These are phyloP conservation scores for Astrothelium macrocarpum DNA, from an alignment of 495 filamentous ascomycete genomes.

Conservation along the genomic window DNA sequence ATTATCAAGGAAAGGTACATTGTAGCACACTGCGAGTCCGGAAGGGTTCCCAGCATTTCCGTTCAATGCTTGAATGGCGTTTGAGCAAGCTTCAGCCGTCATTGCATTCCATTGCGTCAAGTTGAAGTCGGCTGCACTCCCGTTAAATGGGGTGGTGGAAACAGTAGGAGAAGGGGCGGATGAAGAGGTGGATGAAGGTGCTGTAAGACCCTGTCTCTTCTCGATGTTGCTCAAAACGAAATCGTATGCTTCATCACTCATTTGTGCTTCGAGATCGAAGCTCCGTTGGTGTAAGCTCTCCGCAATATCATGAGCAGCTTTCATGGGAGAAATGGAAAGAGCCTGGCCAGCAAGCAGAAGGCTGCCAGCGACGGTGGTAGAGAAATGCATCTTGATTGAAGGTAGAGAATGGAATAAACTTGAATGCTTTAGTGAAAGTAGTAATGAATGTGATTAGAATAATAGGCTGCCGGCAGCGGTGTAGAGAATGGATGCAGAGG, in stretches of 20 bases:
- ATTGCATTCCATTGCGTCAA: conserved; percentile 40
- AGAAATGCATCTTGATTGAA: not conserved
- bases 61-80: conserved; percentile 37
- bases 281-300: not conserved
- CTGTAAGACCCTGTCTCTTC: conserved; percentile 1
- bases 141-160: not conserved
- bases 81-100: conserved; percentile 43
- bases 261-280: not conserved
- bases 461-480: not conserved
- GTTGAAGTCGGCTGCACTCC: conserved; percentile 4
- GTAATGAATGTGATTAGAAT: conserved; percentile 1
- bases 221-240: not conserved
- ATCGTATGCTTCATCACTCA: conserved; percentile 1
- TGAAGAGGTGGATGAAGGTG: conserved; percentile 1
- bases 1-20: conserved; percentile 54
- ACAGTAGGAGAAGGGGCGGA: not conserved
- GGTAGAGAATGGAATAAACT: not conserved
- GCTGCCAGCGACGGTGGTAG: conserved; percentile 4
- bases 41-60: conserved; percentile 50
- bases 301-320: not conserved
- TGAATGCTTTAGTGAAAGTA: not conserved
- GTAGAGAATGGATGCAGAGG: conserved; percentile 3
- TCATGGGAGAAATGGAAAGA: not conserved
- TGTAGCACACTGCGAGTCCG: conserved; percentile 72
- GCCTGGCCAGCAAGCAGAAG: not conserved